A percentile compares a stretch with the other conserved stretches of the same genome.
These are phyloP conservation scores for Fusarium fujikuroi DNA, from an alignment of 2,329 filamentous ascomycete species.

Conservation along the genomic window DNA sequence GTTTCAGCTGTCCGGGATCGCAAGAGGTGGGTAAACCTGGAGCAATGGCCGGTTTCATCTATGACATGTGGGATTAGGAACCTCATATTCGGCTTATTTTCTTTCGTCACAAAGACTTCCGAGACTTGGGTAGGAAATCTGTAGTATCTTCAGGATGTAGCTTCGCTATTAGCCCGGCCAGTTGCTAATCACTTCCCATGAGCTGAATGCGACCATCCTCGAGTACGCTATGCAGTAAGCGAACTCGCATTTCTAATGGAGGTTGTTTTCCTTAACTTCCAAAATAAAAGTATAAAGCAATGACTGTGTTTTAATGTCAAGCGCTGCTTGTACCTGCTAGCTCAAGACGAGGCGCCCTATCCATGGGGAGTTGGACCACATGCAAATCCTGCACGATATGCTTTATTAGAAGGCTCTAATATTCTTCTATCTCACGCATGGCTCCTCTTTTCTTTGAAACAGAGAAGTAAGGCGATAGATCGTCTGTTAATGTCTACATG, in stretches of 20 bases:
- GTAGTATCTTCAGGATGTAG: background rate
- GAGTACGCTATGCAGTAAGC: too few species aligned
- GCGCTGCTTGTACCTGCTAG: background rate
- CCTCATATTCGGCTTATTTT: too few species aligned
- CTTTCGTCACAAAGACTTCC: too few species aligned
- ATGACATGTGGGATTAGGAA: too few species aligned
- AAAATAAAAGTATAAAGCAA: too few species aligned
- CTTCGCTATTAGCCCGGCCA: background rate
- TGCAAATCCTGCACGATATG: too few species aligned
- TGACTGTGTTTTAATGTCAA: fast-evolving
- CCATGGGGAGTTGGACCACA: background rate
- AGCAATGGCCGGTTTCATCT: background rate
- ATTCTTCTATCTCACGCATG: fast-evolving
- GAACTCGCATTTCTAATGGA: too few species aligned
- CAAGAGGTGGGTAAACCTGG: background rate
- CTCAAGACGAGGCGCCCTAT: background rate
- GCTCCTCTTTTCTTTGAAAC: fast-evolving
- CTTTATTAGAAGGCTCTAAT: too few species aligned
- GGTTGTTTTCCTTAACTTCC: too few species aligned
- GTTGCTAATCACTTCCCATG: too few species aligned
- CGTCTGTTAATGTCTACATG: background rate
- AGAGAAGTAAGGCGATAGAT: background rate
- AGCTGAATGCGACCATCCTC: background rate
- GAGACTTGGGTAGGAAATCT: too few species aligned
- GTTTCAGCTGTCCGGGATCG: background rate